These are phyloP conservation scores for Prinsepia uniflora DNA, from an alignment of 306 rosid genomes.

Conservation along the genomic window DNA sequence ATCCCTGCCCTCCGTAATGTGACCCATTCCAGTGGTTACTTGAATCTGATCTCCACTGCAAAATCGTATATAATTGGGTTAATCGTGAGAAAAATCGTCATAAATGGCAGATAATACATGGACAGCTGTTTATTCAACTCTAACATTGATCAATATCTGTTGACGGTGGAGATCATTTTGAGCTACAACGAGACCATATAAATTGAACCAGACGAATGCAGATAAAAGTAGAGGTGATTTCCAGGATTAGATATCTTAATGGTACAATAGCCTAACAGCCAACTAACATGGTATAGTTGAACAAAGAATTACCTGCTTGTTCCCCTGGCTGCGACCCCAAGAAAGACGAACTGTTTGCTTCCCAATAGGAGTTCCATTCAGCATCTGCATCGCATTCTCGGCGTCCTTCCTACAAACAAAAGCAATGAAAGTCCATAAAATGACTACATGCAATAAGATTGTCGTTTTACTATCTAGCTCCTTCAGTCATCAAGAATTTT, in stretches of 20 bases:
- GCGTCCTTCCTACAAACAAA: slow-evolving; percentile 76
- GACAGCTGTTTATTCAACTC: background rate
- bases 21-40: slow-evolving; percentile 60
- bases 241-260: background rate
- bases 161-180: background rate
- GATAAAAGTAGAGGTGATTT: background rate
- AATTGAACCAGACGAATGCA: background rate
- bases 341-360: slow-evolving; percentile 97
- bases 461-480: background rate
- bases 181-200: background rate
- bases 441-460: background rate
- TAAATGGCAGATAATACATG: background rate
- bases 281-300: no score
- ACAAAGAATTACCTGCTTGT: slow-evolving; percentile 65
- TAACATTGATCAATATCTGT: background rate
- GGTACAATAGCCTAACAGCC: background rate
- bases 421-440: background rate
- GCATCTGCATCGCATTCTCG: slow-evolving; percentile 81
- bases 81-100: background rate
- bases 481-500: slow-evolving; percentile 2
- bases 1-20: slow-evolving; percentile 52
- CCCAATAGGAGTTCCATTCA: slow-evolving; percentile 87
- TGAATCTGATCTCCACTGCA: slow-evolving; percentile 81
- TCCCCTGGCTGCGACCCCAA: slow-evolving; percentile 97
- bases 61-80: slow-evolving; percentile 12